These are phyloP conservation scores for Quercus mongolica DNA, from an alignment of 306 rosid genomes.

Conservation along the genomic window DNA sequence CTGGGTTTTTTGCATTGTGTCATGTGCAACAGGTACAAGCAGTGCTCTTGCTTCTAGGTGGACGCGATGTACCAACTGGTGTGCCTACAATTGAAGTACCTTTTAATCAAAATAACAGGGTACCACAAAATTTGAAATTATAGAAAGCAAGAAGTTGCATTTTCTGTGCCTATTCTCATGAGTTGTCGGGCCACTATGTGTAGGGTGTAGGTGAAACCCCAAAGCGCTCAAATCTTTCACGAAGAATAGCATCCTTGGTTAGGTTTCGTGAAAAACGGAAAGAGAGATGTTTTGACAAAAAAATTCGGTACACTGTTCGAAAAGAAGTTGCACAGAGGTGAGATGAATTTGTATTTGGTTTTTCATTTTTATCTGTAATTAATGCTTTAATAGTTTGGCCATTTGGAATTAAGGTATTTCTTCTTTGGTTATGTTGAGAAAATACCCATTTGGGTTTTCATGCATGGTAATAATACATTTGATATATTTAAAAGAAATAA, in stretches of 20 bases:
- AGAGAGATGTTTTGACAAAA: conserved; percentile 97
- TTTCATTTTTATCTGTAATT: conserved; percentile 2
- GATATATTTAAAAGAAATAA: neutral
- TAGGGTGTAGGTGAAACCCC: conserved; percentile 61
- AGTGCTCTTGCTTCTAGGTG: conserved; percentile 86
- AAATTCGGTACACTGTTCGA: conserved; percentile 88
- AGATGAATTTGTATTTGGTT: conserved; percentile 6
- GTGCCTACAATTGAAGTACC: conserved; percentile 55
- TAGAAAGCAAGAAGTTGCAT: conserved; percentile 18
- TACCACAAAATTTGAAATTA: conserved; percentile 33
- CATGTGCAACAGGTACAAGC: conserved; percentile 73
- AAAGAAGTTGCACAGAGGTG: conserved; percentile 99
- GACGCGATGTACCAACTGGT: conserved; percentile 58
- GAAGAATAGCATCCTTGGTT: conserved; percentile 94
- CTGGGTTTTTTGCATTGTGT: conserved; percentile 23
- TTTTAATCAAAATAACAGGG: conserved; percentile 60
- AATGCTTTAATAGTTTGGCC: neutral
- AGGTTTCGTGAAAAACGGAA: conserved; percentile 94
- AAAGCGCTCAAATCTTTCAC: conserved; percentile 75
- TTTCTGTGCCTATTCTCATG: conserved; percentile 32
- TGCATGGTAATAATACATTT: neutral
- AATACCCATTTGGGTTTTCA: neutral
- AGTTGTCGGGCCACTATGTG: conserved; percentile 28
- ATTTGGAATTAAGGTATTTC: neutral
- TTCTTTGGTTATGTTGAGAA: neutral